A percentile compares a stretch with the other conserved stretches of the same genome.
Evolutionary conservation across 2,329 filamentous ascomycete genomes (phyloP).

Genomic region (Lasiodiplodia citricola): DNA sequence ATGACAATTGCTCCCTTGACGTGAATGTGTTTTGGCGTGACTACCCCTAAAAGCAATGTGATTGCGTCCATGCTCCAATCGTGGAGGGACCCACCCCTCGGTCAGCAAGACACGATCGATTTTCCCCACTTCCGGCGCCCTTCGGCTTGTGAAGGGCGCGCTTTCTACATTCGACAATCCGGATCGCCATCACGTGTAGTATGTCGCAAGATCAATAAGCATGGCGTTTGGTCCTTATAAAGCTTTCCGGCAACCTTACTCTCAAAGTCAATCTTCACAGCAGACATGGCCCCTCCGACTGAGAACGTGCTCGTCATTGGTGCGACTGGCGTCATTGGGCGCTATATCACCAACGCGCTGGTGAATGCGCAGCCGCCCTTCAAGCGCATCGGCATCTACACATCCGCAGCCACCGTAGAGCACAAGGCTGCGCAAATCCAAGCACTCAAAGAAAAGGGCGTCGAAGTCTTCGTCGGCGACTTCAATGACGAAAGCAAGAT

Average conservation of each 20-base stretch:
- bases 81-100: background rate
- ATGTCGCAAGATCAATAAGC: constrained; percentile 8
- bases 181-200: background rate
- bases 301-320: constrained; percentile 60
- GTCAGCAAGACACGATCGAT: background rate
- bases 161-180: background rate
- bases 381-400: constrained; percentile 60
- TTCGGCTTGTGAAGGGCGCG: constrained; percentile 2
- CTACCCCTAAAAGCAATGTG: background rate
- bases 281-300: constrained; percentile 22
- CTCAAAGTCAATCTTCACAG: background rate
- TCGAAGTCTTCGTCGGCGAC: constrained; percentile 63
- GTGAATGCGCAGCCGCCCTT: constrained; percentile 52
- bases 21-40: background rate
- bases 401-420: constrained; percentile 58
- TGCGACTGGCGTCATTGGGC: constrained; percentile 59
- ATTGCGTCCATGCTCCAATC: background rate
- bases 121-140: background rate
- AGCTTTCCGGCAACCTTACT: background rate
- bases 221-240: background rate
- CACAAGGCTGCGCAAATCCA: constrained; percentile 58
- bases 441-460: constrained; percentile 51
- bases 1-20: background rate
- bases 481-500: constrained; percentile 59
- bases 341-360: constrained; percentile 58